Evolutionary conservation across 1,284 basidiomycete species (phyloP), one percentile per base, ranked within the genome.

Genomic region (Moesziomyces parantarcticus): DNA sequence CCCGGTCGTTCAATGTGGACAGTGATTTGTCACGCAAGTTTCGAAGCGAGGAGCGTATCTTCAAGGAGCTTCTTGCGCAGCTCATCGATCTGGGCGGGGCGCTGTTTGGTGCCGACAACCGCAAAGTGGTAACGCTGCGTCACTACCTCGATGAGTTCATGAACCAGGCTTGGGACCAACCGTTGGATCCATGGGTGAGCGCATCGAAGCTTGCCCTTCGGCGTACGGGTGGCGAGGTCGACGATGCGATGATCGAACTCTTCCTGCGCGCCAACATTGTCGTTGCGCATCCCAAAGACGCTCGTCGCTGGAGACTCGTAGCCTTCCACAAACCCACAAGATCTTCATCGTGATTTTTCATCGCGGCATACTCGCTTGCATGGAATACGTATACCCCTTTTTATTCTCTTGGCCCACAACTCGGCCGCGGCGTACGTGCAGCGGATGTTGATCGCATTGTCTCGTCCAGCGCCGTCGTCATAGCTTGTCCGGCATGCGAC

Each of bases 231-330:
- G 56, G 58, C 1, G 61, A 65, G 25, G 63, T 72, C 36, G 69
- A 72, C 50, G 69, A 72, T 56, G 62, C 69, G n/a, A 72, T 72
- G 58, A 72, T 72, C 16, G 62, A 72, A 46, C 40, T 72, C n/a
- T 66, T 72, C 26, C 32, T 72, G 11, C 52, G 69, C 18, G 69
- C 63, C 4, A 72, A 72, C 26, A 55, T 72, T 22, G 55, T 72
- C 20, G 51, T 66, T 0, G 47, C 63, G 3, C 69, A 72, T 42
- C 63, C 69, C 10, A 72, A 66, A 40, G 69, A 72, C 42, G 51
- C 55, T 16, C 54, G 69, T 14, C 34, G 48, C 18, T 72, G 69
- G 69, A 55, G 59, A 32, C 25, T 72, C 13, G 63, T 72, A 0
- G 63, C 51, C 2, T 72, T 72, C 51, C 69, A 72, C 42, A 72